Evolutionary conservation across 2,329 filamentous ascomycete genomes (phyloP), one percentile per base, ranked within the genome.

Genomic region (Tolypocladium pustulatum): DNA sequence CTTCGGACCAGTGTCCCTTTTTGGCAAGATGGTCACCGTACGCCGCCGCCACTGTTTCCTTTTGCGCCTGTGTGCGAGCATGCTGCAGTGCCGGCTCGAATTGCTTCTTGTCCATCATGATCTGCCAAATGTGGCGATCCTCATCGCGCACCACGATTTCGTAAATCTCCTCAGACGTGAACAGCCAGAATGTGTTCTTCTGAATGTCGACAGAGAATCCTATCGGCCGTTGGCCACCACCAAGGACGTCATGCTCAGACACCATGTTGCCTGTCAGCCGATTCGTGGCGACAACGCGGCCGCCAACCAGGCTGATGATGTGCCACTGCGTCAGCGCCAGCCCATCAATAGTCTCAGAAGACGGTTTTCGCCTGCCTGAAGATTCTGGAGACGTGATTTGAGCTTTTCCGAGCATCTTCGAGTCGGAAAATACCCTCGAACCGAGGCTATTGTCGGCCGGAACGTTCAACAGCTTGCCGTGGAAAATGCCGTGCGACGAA

Each of bases 181-280:
- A 96, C 2, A 99, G 81, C 94, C 95, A 99, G 69, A 93, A 97
- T 0, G 94, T 99, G 68, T 93, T 95, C 77, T 97, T 96, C 71
- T 94, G 93, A 61, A 89, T 82, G 72, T 99, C 94, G 10, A 93
- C 87, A 56, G 91, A 87, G 22, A 99, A 81, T 0, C 90, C 91
- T n/a, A 99, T 77, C 5, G 87, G 85, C 66, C 81, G 86, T 66
- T 96, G 89, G 0, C 88, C 89, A 5, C 85, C 81, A 58, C 93
- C 88, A 17, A 97, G 78, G 5, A 99, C 88, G 27, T 86, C 80
- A 72, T 97, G 91, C 69, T 97, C 90, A 65, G 94, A 95, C 1
- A 96, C 88, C 54, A 93, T 79, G 56, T 87, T 84, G 34, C 93
- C 91, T 46, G 92, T 94, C 54, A 99, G 81, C 37, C 91, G 84